Conservation (phyloP, 2,329 filamentous ascomycete species). For the Diaporthe sp. region DNA sequence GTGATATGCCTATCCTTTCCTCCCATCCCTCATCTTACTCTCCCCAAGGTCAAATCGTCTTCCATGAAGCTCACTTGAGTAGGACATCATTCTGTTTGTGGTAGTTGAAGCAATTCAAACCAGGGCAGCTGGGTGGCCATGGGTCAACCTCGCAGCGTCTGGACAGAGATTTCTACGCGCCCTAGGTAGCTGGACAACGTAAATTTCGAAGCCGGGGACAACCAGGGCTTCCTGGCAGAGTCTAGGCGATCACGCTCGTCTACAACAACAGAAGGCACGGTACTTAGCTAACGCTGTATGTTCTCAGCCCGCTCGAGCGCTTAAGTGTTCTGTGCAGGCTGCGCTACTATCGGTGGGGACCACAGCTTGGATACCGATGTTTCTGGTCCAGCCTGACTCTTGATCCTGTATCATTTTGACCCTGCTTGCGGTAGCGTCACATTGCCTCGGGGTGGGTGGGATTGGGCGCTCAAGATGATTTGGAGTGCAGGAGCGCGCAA, state of each 20-base stretch:
- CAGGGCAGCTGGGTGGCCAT: neutral
- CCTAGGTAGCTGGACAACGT: neutral
- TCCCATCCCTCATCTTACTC: neutral
- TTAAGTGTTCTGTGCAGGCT: neutral
- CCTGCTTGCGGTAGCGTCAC: conserved; percentile 1
- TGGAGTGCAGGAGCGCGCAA: neutral
- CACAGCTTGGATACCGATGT: neutral
- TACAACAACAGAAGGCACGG: neutral
- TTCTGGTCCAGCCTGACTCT: neutral
- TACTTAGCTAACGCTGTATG: neutral
- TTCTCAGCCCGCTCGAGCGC: neutral
- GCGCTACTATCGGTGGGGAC: neutral
- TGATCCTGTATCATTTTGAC: neutral
- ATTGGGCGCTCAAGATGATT: conserved; percentile 11
- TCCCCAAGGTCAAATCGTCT: neutral
- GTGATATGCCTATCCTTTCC: conserved; percentile 1
- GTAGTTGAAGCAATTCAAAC: neutral
- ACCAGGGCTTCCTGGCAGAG: neutral
- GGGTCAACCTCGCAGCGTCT: neutral
- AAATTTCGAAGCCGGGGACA: neutral
- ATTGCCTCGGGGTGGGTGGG: conserved; percentile 2
- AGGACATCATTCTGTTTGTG: neutral
- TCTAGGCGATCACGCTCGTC: neutral
- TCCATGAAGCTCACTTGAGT: neutral
- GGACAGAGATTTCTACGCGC: neutral